A percentile compares a stretch with the other conserved stretches of the same genome.
phyloP scores from a whole-genome alignment of 208 protist genomes.

The Balamuthia mandrillaris region DNA sequence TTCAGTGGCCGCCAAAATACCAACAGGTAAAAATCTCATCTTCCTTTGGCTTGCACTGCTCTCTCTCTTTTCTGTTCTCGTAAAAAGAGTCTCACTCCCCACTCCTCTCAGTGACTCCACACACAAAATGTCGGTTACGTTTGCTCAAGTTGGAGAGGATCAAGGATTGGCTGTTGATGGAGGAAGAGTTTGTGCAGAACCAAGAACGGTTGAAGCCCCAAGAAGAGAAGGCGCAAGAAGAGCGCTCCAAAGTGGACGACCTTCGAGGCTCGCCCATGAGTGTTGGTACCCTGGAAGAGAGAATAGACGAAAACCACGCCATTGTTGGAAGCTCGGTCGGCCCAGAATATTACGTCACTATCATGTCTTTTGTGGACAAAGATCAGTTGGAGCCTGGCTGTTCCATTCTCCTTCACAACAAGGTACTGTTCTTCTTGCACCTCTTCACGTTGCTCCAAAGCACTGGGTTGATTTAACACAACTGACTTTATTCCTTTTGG shows the following conservation, averaged over 20 bases:
- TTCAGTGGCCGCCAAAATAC: not conserved
- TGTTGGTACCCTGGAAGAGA: constrained; percentile 98
- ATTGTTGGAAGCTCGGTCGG: constrained; percentile 93
- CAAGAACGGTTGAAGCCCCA: constrained; percentile 81
- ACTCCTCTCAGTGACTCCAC: constrained; percentile 92
- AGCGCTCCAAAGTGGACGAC: constrained; percentile 94
- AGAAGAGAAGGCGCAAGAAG: constrained; percentile 83
- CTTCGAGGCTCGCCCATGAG: constrained; percentile 95
- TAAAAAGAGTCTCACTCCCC: no score
- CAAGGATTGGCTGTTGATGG: constrained; percentile 98
- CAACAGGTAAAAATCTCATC: not conserved
- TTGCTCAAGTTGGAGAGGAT: constrained; percentile 96
- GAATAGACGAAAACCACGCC: constrained; percentile 99
- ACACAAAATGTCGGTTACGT: constrained; percentile 93
- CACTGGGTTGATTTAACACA: not conserved
- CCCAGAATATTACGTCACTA: constrained; percentile 97
- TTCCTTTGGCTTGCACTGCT: not conserved
- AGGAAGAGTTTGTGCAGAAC: constrained; percentile 98
- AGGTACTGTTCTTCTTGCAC: constrained; percentile 63
- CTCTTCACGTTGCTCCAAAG: not conserved
- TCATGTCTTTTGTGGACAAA: constrained; percentile 99
- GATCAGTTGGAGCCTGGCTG: constrained; percentile 95
- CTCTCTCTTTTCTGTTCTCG: not conserved
- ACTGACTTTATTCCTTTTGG: not conserved
- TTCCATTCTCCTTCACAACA: constrained; percentile 95